A percentile compares a stretch with the other conserved stretches of the same genome.
Conservation (phyloP, 768 basidiomycete genomes). For the Pholiota microspora region DNA sequence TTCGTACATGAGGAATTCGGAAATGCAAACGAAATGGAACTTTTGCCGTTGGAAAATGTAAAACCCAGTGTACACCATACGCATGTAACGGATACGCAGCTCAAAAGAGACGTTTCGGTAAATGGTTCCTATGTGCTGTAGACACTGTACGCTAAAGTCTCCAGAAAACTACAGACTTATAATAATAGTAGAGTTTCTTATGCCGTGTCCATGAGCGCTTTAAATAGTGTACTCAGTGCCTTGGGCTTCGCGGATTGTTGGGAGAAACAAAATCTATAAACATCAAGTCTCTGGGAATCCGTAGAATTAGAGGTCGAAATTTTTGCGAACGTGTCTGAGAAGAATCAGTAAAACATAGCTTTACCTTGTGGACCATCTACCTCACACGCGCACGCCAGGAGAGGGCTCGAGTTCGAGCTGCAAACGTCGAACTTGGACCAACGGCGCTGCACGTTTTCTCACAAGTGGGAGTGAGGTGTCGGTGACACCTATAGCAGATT, state of each 20-base stretch:
- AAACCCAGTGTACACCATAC: neutral
- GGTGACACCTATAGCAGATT: neutral
- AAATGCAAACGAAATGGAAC: neutral
- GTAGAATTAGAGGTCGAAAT: neutral
- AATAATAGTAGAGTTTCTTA: no score
- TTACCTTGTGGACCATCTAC: neutral
- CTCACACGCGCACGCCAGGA: neutral
- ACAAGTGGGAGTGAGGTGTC: neutral
- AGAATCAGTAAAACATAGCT: neutral
- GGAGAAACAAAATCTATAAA: neutral
- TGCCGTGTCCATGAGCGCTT: no score
- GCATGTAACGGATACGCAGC: no score
- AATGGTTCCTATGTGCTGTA: no score
- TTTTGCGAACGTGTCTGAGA: neutral
- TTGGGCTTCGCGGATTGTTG: neutral
- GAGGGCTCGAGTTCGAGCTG: no score
- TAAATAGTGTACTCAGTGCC: neutral
- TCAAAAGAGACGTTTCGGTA: neutral
- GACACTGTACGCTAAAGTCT: no score
- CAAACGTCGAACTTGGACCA: no score
- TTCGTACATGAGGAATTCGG: neutral
- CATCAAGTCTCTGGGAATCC: neutral
- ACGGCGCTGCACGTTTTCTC: slow-evolving; percentile 9
- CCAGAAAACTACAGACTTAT: no score
- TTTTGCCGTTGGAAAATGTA: neutral